Evolutionary conservation across 2,329 filamentous ascomycete species (phyloP).

Genomic region (Aspergillus oerlinghausenensis): DNA sequence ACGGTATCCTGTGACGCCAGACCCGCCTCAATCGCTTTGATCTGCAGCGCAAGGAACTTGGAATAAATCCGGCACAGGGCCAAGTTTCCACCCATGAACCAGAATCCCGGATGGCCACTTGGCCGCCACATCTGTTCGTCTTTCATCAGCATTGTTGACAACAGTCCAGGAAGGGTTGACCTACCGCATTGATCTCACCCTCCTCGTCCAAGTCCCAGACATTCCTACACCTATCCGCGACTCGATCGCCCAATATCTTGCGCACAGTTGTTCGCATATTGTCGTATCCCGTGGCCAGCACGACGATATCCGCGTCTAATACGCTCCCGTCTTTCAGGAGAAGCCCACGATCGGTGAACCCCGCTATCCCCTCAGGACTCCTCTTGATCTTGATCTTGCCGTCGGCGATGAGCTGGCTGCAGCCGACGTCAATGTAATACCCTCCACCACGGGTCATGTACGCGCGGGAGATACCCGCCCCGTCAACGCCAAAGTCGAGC

Average conservation of each 20-base stretch:
- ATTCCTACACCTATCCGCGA: constrained; percentile 53
- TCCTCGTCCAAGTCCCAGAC: constrained; percentile 60
- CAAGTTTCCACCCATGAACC: constrained; percentile 63
- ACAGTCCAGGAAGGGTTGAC: constrained; percentile 9
- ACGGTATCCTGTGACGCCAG: constrained; percentile 13
- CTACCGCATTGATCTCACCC: constrained; percentile 49
- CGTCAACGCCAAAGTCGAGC: constrained; percentile 37
- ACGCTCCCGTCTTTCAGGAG: constrained; percentile 52
- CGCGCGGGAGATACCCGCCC: constrained; percentile 39
- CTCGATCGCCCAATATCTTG: constrained; percentile 57
- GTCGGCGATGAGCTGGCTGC: constrained; percentile 50
- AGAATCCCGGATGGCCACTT: constrained; percentile 60
- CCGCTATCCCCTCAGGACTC: constrained; percentile 49
- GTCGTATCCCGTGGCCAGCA: constrained; percentile 61
- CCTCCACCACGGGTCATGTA: constrained; percentile 50
- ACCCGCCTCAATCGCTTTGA: constrained; percentile 43
- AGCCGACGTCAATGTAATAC: constrained; percentile 58
- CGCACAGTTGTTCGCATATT: constrained; percentile 63
- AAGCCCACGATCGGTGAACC: constrained; percentile 46
- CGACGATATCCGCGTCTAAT: constrained; percentile 58
- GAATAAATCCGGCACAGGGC: constrained; percentile 60
- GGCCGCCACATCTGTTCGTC: constrained; percentile 45
- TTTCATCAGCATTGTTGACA: background rate
- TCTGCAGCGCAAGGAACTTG: constrained; percentile 47
- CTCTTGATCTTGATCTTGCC: constrained; percentile 60